These are phyloP conservation scores for Penicillium fuscoglaucum DNA, from an alignment of 2,329 filamentous ascomycete genomes.

Conservation along the genomic window DNA sequence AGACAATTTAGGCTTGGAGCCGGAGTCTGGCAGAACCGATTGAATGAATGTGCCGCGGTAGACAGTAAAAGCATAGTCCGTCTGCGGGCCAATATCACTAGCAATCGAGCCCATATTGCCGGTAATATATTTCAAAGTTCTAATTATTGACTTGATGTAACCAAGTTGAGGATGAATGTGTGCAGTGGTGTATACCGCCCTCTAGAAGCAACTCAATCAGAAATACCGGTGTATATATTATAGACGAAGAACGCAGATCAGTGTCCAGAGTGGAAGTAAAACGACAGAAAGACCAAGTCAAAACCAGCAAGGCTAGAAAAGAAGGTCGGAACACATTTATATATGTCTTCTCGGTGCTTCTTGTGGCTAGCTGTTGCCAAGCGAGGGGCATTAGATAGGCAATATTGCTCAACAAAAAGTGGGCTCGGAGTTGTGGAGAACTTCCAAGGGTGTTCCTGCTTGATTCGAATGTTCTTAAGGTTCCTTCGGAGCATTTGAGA, in stretches of 20 bases:
- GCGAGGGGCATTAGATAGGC: background rate
- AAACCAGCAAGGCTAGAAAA: background rate
- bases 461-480: constrained; percentile 1
- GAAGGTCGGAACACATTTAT: background rate
- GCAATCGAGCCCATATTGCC: constrained; percentile 5
- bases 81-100: constrained; percentile 6
- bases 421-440: background rate
- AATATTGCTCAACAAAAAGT: background rate
- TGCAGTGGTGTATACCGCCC: background rate
- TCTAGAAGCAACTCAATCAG: background rate
- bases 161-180: background rate
- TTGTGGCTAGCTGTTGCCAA: background rate
- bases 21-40: constrained; percentile 34
- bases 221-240: background rate
- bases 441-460: constrained; percentile 13
- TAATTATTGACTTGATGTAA: background rate
- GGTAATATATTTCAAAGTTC: background rate
- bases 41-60: constrained; percentile 66
- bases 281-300: background rate
- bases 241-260: background rate
- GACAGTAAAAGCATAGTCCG: constrained; percentile 39
- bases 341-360: background rate
- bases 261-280: background rate
- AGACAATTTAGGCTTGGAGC: constrained; percentile 51
- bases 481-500: background rate